Conservation (phyloP, 306 rosid genomes). For the Carpinus fangiana region DNA sequence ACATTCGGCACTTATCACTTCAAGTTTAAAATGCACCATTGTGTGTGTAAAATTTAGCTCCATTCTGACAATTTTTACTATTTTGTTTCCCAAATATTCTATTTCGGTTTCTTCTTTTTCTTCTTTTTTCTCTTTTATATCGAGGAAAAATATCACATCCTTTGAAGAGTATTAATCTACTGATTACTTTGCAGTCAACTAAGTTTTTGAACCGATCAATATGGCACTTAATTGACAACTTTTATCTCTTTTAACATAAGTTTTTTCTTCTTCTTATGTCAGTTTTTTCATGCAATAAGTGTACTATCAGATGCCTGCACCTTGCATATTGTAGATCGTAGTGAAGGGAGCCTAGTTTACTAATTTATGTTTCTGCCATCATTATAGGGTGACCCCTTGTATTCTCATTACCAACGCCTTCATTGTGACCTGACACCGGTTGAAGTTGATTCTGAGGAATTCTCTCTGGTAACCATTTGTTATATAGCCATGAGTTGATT, state of each 20-base stretch:
- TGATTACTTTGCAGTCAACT: conserved; percentile 14
- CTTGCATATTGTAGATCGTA: conserved; percentile 10
- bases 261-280: not conserved
- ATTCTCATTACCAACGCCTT: conserved; percentile 71
- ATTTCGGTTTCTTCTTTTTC: not conserved
- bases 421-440: conserved; percentile 69
- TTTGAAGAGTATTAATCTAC: conserved; percentile 3
- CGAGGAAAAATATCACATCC: conserved; percentile 1
- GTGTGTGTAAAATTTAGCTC: too few relatives aligned
- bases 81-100: too few relatives aligned
- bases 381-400: conserved; percentile 77
- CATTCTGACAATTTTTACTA: too few relatives aligned
- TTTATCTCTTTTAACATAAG: not conserved
- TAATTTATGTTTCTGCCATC: conserved; percentile 25
- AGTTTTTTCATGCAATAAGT: not conserved
- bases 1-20: too few relatives aligned
- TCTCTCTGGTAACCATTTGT: conserved; percentile 60
- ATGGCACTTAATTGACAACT: not conserved
- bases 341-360: conserved; percentile 6
- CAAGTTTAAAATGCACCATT: too few relatives aligned
- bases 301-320: not conserved
- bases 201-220: conserved; percentile 3
- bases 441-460: conserved; percentile 59
- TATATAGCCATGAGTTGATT: not conserved
- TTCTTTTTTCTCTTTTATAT: not conserved